Percentiles rank a stretch among this genome's conserved stretches.
These are phyloP conservation scores for Starmerella sirachaensis DNA, from an alignment of 805 yeast species.

Conservation along the genomic window DNA sequence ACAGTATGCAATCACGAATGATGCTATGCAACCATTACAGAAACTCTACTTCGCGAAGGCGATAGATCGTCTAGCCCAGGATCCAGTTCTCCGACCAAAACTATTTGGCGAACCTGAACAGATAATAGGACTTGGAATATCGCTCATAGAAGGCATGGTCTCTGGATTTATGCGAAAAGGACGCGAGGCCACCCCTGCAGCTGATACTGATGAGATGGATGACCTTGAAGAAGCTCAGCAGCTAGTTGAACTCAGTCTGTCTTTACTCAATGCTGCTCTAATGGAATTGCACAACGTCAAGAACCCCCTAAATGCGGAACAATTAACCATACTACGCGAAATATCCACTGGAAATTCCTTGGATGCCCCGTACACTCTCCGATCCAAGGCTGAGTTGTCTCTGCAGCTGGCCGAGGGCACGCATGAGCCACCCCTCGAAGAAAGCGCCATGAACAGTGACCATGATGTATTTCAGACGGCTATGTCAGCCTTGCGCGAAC, in stretches of 20 bases:
- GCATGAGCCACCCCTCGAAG: constrained; percentile 4
- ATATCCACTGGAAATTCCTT: too few species aligned
- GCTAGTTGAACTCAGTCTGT: constrained; percentile 26
- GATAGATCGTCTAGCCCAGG: constrained; percentile 10
- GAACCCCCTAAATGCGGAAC: too few species aligned
- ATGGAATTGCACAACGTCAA: too few species aligned
- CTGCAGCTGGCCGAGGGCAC: constrained; percentile 15
- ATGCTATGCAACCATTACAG: constrained; percentile 34
- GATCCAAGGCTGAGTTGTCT: constrained; percentile 19
- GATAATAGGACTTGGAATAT: constrained; percentile 39
- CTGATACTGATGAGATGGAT: constrained; percentile 13
- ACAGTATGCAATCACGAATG: constrained; percentile 32
- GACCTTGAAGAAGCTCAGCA: constrained; percentile 25
- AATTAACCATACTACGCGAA: too few species aligned
- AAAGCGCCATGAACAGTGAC: constrained; percentile 13
- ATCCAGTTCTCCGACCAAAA: constrained; percentile 38
- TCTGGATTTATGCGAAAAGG: not conserved
- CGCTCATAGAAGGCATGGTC: constrained; percentile 27
- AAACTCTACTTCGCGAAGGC: constrained; percentile 30
- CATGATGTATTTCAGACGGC: constrained; percentile 42
- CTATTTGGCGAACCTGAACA: constrained; percentile 47
- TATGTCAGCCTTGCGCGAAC: constrained; percentile 56
- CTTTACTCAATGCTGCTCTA: constrained; percentile 26
- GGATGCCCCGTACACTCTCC: constrained; percentile 8
- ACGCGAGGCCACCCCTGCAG: not conserved